A percentile compares a stretch with the other conserved stretches of the same genome.
Evolutionary conservation across 108 stramenopile species (phyloP).

Genomic region (Cyclotella distinguenda): DNA sequence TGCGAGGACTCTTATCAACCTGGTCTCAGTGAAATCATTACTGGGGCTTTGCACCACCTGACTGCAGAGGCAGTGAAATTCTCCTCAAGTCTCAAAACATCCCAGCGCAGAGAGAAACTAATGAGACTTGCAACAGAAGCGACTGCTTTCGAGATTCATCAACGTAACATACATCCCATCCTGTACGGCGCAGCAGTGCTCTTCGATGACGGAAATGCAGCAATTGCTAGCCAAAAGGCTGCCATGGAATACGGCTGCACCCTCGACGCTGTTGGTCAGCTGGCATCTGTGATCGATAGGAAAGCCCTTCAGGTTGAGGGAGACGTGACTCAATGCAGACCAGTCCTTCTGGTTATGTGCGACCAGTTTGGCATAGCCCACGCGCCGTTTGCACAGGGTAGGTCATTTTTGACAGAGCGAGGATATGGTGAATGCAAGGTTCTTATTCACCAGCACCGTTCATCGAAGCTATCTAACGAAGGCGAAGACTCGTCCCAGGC

Average conservation of each 20-base stretch:
- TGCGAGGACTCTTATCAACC: neutral
- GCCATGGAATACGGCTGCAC: constrained; percentile 88
- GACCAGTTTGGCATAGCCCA: constrained; percentile 88
- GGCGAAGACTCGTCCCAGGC: too few relatives aligned
- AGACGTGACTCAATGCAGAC: constrained; percentile 11
- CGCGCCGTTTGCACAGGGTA: constrained; percentile 80
- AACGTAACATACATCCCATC: constrained; percentile 66
- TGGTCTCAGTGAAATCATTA: constrained; percentile 6
- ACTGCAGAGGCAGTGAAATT: constrained; percentile 23
- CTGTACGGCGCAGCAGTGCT: constrained; percentile 78
- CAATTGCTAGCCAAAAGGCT: constrained; percentile 55
- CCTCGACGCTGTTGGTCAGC: constrained; percentile 80
- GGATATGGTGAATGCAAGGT: constrained; percentile 62
- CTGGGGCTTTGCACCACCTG: constrained; percentile 23
- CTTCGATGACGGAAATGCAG: constrained; percentile 58
- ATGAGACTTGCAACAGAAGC: constrained; percentile 53
- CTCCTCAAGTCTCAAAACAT: constrained; percentile 20
- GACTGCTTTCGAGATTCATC: constrained; percentile 35
- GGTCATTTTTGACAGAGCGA: constrained; percentile 74
- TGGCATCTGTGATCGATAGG: constrained; percentile 44
- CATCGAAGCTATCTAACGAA: neutral
- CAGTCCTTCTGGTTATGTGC: constrained; percentile 61
- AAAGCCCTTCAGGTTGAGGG: constrained; percentile 25
- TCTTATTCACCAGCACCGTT: constrained; percentile 49
- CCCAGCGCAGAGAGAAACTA: constrained; percentile 43